Evolutionary conservation across 1,284 basidiomycete genomes (phyloP), one percentile per base, ranked within the genome.

Genomic region (Boletus albobrunnescens): DNA sequence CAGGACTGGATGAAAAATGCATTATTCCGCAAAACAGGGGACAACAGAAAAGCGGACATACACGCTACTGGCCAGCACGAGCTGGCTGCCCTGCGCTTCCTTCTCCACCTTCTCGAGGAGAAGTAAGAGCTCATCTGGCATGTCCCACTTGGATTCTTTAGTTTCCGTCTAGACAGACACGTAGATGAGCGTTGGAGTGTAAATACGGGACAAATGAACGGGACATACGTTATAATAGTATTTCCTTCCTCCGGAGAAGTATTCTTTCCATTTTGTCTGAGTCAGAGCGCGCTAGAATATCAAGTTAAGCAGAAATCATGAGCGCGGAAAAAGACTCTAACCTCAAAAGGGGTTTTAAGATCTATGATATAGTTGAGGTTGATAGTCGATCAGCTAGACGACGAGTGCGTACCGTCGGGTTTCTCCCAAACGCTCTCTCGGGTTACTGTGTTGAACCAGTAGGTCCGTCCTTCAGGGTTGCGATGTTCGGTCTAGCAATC

Each of bases 101-200:
- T 86, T 86, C 64, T 91, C 90, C 2, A 94, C 85, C 59, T 86
- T 85, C 62, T 91, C 87, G 41, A 93, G 75, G 14, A 94, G 68
- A 20, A 88, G 74, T 19, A 86, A 69, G 23, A 96, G 78, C 59
- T 95, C 92, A 46, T 90, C 83, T 17, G 94, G 94, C 79, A 94
- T 87, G 53, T 94, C 89, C 94, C 94, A 97, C 74, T 94, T 92
- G n/a, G 90, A 92, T 63, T 90, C 86, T 56, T 90, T 91, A 16
- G 80, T 76, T 41, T 87, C 84, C 24, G 84, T 88, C 88, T 91
- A 50, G 3, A 44, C 6, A 33, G 19, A 32, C 37, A 30, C 23
- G 30, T 37, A 3, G 22, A 26, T 51, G 12, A 47, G 31, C 14
- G 11, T 4, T 16, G 13, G n/a, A 26, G 10, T 19, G 20, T 50